Conservation (phyloP, 352 stramenopile genomes). For the Peronosclerospora sorghi region DNA sequence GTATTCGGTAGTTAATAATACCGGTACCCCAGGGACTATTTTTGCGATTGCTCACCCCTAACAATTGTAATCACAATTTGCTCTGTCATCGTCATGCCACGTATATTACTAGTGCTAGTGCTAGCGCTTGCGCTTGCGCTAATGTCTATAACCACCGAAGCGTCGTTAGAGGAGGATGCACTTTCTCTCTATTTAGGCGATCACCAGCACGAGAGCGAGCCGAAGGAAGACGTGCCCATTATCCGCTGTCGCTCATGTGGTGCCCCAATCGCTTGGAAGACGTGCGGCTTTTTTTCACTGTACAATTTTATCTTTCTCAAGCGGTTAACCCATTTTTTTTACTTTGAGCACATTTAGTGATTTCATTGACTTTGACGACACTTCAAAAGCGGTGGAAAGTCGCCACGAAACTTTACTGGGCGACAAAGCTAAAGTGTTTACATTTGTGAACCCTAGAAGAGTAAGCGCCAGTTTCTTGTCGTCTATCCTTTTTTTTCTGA, state of each 20-base stretch:
- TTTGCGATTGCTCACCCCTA: no score
- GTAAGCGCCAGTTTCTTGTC: constrained; percentile 15
- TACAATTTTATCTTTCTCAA: background rate
- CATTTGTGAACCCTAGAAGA: constrained; percentile 63
- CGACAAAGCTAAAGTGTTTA: constrained; percentile 46
- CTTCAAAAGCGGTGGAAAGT: constrained; percentile 54
- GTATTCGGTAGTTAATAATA: no score
- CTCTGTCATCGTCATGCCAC: constrained; percentile 13
- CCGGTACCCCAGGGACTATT: no score
- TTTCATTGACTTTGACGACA: constrained; percentile 59
- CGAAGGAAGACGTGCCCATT: constrained; percentile 18
- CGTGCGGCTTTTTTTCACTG: constrained; percentile 17
- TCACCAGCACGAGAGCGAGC: constrained; percentile 15
- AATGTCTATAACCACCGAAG: constrained; percentile 2
- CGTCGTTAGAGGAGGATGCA: constrained; percentile 1
- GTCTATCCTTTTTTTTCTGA: background rate
- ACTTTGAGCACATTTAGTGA: no score
- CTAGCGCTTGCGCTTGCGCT: constrained; percentile 13
- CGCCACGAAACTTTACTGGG: constrained; percentile 40
- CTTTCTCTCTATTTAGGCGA: constrained; percentile 3
- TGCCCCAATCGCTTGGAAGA: constrained; percentile 50
- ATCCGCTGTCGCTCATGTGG: constrained; percentile 76
- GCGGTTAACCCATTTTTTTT: constrained; percentile 1
- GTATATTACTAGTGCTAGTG: constrained; percentile 11
- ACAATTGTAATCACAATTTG: no score